Base-by-base conservation (phyloP, 331 rosid species). In the Quercus lobata region DNA sequence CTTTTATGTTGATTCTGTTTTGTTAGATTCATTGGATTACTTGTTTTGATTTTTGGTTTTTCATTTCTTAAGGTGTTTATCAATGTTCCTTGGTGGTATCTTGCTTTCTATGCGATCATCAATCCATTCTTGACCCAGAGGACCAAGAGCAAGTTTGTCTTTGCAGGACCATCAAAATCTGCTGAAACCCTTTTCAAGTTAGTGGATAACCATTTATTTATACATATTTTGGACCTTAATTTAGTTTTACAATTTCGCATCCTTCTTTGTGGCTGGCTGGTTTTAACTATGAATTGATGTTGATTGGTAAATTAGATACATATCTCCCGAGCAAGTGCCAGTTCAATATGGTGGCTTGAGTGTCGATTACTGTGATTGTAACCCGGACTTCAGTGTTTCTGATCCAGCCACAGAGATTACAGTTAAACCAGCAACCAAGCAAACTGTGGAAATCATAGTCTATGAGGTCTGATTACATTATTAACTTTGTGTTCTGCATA, bases 81-180 rank as follows among this genome's bases (percentile, higher is more conserved):
- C 94, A 93, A 92, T 81, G 96, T 89, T 55, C 98, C 99, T 0
- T 95, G 99, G 99, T 95, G 99, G 99, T 88, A 93, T 83, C 88
- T 95, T 74, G 98, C 98, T 10, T 95, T 93, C 87, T 84, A 93
- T 80, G 88, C 93, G 5, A 80, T 95, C 88, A 80, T 95, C 84
- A 90, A 80, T 83, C 98, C 97, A 2, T 95, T 95, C 91, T 69
- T 95, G 87, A 95, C 98, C 21, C 94, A 80, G 73, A 93, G 99
- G 86, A 93, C 97, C 87, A 93, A 95, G 82, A 95, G 96, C 89
- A 95, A 95, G 88, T 93, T 95, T 86, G 90, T 91, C 14, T 91
- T 91, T 80, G 87, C 87, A 0, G 86, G 98, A 25, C 94, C 96
- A 32, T 73, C 93, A 8, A 95, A 83, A 83, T 90, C 99, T 53